A percentile compares a stretch with the other conserved stretches of the same genome.
Conservation (phyloP, 2,329 filamentous ascomycete species). For the Pseudocercospora musae region DNA sequence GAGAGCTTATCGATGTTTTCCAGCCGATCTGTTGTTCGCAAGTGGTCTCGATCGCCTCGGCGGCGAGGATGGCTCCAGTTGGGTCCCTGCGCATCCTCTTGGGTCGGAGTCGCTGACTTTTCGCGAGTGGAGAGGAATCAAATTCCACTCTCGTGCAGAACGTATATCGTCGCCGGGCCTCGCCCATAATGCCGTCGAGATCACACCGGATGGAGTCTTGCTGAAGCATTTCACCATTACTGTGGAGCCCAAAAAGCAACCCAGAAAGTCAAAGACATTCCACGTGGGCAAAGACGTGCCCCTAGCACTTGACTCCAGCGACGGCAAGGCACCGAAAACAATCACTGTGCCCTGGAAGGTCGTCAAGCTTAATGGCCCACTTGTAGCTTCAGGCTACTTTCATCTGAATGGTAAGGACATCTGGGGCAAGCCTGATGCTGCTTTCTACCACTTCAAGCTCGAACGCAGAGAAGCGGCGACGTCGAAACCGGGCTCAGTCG, state of each 20-base stretch:
- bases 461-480: neutral
- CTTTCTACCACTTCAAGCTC: conserved; percentile 1
- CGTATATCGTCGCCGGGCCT: neutral
- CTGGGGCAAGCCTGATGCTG: neutral
- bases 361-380: neutral
- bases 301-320: neutral
- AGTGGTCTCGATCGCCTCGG: neutral
- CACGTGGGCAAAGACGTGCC: neutral
- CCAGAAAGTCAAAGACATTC: neutral
- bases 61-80: neutral
- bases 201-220: neutral
- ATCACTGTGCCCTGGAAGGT: neutral
- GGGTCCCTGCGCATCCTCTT: neutral
- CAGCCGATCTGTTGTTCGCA: neutral
- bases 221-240: neutral
- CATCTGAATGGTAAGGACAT: neutral
- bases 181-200: neutral
- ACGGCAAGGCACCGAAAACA: neutral
- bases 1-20: neutral
- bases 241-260: neutral
- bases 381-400: neutral
- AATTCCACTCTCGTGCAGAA: neutral
- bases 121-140: neutral
- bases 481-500: neutral
- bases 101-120: neutral